Conservation (phyloP, 2,329 filamentous ascomycete genomes). For the Neoascochyta sp. region DNA sequence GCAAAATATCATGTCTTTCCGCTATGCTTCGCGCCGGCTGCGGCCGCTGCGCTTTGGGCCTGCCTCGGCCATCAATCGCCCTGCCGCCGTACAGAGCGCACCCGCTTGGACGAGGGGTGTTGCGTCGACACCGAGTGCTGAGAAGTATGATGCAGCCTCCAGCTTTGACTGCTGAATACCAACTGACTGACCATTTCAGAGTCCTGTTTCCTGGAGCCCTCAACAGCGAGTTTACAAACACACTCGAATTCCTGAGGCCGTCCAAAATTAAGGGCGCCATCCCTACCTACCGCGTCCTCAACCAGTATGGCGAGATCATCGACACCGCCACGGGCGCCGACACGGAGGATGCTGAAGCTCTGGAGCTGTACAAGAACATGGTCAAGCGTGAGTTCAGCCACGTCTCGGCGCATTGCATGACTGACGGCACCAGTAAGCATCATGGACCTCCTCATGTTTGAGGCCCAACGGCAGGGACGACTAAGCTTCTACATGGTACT, state of each 20-base stretch:
- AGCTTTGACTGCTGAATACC: not conserved
- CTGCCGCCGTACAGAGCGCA: constrained; percentile 11
- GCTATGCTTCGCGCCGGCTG: constrained; percentile 27
- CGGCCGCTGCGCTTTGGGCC: constrained; percentile 8
- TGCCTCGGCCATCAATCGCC: constrained; percentile 10
- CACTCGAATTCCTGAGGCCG: constrained; percentile 73
- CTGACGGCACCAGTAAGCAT: constrained; percentile 57
- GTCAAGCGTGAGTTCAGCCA: constrained; percentile 46
- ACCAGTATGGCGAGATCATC: constrained; percentile 80
- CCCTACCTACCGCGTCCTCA: constrained; percentile 86
- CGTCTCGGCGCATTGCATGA: not conserved
- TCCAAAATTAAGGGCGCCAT: constrained; percentile 66
- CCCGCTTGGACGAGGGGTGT: constrained; percentile 45
- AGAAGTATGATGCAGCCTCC: constrained; percentile 50
- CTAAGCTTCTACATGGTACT: constrained; percentile 93
- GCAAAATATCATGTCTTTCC: constrained; percentile 38
- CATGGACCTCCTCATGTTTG: constrained; percentile 98
- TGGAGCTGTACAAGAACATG: constrained; percentile 63
- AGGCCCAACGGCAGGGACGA: constrained; percentile 91
- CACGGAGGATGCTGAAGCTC: constrained; percentile 60
- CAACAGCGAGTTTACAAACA: constrained; percentile 85
- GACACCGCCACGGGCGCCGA: constrained; percentile 66
- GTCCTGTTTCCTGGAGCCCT: constrained; percentile 86
- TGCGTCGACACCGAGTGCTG: constrained; percentile 57
- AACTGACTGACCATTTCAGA: constrained; percentile 30